A percentile compares a stretch with the other conserved stretches of the same genome.
phyloP scores from a whole-genome alignment of 2,329 filamentous ascomycete genomes.

The Aspergillus jensenii region DNA sequence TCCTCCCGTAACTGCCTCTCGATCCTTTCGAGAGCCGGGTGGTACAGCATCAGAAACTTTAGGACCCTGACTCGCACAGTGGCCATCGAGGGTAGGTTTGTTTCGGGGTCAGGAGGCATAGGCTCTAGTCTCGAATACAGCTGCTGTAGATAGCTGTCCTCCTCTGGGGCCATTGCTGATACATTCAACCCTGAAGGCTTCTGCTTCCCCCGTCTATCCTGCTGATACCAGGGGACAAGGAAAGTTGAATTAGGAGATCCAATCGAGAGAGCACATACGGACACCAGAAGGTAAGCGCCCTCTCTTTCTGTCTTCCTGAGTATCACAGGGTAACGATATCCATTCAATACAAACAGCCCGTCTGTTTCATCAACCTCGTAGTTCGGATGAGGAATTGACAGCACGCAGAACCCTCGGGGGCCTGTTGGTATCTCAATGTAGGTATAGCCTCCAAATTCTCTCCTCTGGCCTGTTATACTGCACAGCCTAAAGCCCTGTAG shows the following conservation, averaged over 20 bases:
- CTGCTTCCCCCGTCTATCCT: too few relatives aligned
- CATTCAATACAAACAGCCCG: conserved; percentile 1
- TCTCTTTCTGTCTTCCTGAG: not conserved
- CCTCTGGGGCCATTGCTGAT: not conserved
- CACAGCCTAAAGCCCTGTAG: not conserved
- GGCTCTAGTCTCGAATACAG: not conserved
- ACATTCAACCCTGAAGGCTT: not conserved
- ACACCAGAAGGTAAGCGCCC: not conserved
- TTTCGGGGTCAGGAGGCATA: not conserved
- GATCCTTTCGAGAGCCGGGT: not conserved
- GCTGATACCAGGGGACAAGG: not conserved
- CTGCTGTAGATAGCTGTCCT: not conserved
- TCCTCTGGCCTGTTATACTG: not conserved
- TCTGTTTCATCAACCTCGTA: not conserved
- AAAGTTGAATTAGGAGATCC: not conserved
- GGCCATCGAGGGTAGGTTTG: not conserved
- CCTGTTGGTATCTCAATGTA: not conserved
- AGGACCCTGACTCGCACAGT: not conserved
- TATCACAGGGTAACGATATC: not conserved
- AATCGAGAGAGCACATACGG: conserved; percentile 1
- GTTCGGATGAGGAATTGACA: not conserved
- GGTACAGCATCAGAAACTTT: not conserved
- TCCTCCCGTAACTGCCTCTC: not conserved
- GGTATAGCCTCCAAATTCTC: not conserved
- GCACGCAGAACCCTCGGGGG: not conserved